Base-by-base conservation (phyloP, 495 filamentous ascomycete species). In the Trichoderma orchidacearum region DNA sequence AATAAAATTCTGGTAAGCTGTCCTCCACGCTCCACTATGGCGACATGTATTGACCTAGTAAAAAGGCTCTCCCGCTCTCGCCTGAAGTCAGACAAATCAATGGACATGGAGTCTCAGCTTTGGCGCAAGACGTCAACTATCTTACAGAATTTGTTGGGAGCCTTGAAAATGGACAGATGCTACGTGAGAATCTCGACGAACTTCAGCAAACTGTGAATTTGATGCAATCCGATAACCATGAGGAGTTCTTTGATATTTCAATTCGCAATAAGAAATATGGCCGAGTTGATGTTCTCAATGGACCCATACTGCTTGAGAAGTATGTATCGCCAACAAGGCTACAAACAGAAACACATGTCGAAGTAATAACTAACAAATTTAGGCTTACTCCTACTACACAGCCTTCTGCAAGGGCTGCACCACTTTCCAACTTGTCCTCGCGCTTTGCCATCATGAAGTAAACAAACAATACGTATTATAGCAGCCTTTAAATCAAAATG, bases 191-290 rank as follows among this genome's bases (percentile, higher is more conserved):
- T 59, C 74, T 97, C 35, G 93, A 96, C 64, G 92, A 96, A 69
- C 73, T 99, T 25, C 83, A 89, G 59, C 93, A 99, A 73, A 96
- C 92, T 1, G 84, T 93, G 45, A 68, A 72, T 56, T 75, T 99
- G 52, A 88, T 99, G 76, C 84, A 86, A 64, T 82, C 83, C 0
- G 90, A 95, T 13, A 94, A 89, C 60, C 82, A 89, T 8, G 90
- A 97, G 60, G 90, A 95, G 65, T 97, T 94, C 65, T 99, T 90
- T 66, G 93, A 97, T 64, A 82, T 89, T 32, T 83, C 83, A 3
- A 87, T 80, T 0, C 70, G 90, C 51, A 95, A 94, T 69, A 88
- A 85, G 75, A 93, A 95, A 68, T 99, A 95, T 64, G 86, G 89
- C 4, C 83, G 85, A 51, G 93, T 99, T n/a, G 87, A 96, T 70